phyloP scores from a whole-genome alignment of 2,329 filamentous ascomycete species.

The Diaporthe sp. region DNA sequence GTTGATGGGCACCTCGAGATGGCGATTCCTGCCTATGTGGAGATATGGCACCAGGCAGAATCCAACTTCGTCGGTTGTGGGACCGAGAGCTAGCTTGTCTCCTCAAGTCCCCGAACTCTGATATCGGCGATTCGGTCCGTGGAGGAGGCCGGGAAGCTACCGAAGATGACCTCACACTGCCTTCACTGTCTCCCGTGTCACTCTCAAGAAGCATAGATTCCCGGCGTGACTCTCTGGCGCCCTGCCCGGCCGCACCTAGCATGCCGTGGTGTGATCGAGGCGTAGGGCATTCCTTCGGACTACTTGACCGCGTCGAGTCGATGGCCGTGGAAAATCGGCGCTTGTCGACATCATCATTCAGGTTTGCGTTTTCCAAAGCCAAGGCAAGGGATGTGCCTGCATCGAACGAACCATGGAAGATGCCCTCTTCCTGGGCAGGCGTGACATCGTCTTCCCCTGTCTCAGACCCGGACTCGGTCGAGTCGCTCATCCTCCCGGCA shows the following conservation, averaged over 20 bases:
- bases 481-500: slow-evolving; percentile 86
- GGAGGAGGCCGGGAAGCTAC: slow-evolving; percentile 76
- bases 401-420: slow-evolving; percentile 72
- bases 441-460: slow-evolving; percentile 56
- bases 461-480: slow-evolving; percentile 72
- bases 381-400: slow-evolving; percentile 69
- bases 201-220: slow-evolving; percentile 86
- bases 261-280: slow-evolving; percentile 83
- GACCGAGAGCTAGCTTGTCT: slow-evolving; percentile 85
- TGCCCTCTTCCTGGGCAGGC: slow-evolving; percentile 65
- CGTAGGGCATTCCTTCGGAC: slow-evolving; percentile 90
- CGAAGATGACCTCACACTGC: slow-evolving; percentile 86
- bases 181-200: slow-evolving; percentile 88
- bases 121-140: slow-evolving; percentile 90
- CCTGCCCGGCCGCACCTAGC: slow-evolving; percentile 70
- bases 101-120: slow-evolving; percentile 83
- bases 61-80: slow-evolving; percentile 87
- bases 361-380: slow-evolving; percentile 63
- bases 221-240: slow-evolving; percentile 75
- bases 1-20: slow-evolving; percentile 75
- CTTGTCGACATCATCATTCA: slow-evolving; percentile 56
- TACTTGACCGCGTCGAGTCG: slow-evolving; percentile 87
- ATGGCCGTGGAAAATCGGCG: slow-evolving; percentile 71
- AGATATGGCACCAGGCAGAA: slow-evolving; percentile 83
- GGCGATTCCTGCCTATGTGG: slow-evolving; percentile 91